Evolutionary conservation across 495 filamentous ascomycete species (phyloP).

Genomic region (Hyaloscypha bicolor): DNA sequence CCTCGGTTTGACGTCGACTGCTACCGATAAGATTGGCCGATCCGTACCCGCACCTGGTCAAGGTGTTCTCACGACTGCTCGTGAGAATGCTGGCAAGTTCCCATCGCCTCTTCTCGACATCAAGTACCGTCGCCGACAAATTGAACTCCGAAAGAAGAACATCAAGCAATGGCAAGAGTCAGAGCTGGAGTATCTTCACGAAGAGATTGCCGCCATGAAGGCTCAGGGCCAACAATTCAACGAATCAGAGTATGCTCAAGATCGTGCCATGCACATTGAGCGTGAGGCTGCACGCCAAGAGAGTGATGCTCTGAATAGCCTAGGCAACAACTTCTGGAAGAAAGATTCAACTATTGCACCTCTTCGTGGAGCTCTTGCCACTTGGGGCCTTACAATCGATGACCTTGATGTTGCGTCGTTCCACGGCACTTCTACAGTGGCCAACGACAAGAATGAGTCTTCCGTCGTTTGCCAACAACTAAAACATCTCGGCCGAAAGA

Average conservation of each 20-base stretch:
- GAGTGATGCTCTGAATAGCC: constrained; percentile 85
- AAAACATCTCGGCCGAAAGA: constrained; percentile 88
- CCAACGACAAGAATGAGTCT: constrained; percentile 99
- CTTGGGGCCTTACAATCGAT: constrained; percentile 97
- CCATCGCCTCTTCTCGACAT: constrained; percentile 94
- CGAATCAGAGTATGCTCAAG: constrained; percentile 82
- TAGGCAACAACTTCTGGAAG: constrained; percentile 99
- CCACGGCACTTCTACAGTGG: constrained; percentile 97
- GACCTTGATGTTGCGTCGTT: constrained; percentile 94
- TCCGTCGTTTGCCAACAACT: constrained; percentile 97
- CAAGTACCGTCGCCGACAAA: constrained; percentile 92
- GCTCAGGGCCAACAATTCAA: constrained; percentile 70
- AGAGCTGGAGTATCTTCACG: constrained; percentile 88
- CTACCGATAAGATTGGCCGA: constrained; percentile 97
- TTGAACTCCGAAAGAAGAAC: constrained; percentile 87
- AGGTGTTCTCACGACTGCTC: constrained; percentile 96
- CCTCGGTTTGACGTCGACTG: constrained; percentile 92
- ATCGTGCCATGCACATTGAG: constrained; percentile 84
- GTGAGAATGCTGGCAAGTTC: constrained; percentile 87
- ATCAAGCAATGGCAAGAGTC: constrained; percentile 96
- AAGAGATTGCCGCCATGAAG: constrained; percentile 90
- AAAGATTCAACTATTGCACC: constrained; percentile 90
- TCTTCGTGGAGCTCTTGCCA: constrained; percentile 90
- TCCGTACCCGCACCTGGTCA: constrained; percentile 95
- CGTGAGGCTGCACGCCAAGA: constrained; percentile 87